Evolutionary conservation across 495 filamentous ascomycete genomes (phyloP).

Genomic region (Xylaria sp.): DNA sequence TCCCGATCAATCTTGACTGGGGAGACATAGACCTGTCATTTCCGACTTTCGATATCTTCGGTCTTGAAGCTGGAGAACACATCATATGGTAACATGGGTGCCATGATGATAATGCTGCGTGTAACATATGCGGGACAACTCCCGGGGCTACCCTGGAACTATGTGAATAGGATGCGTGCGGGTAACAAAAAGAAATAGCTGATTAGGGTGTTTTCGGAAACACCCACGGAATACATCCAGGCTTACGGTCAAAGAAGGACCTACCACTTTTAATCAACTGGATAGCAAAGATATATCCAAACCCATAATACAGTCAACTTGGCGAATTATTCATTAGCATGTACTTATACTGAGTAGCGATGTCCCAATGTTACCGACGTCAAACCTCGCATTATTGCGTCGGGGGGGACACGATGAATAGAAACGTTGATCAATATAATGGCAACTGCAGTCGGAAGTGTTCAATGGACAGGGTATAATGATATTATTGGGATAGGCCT

Average conservation of each 20-base stretch:
- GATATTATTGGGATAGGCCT: not conserved
- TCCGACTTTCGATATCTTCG: conserved; percentile 20
- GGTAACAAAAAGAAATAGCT: not conserved
- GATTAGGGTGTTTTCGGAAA: not conserved
- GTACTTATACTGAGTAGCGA: too few species aligned
- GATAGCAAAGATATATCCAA: not conserved
- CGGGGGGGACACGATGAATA: not conserved
- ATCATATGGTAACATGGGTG: conserved; percentile 7
- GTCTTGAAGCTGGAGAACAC: conserved; percentile 21
- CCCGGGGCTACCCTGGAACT: not conserved
- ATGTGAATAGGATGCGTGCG: not conserved
- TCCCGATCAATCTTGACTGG: conserved; percentile 18
- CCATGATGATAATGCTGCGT: not conserved
- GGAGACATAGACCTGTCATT: conserved; percentile 7
- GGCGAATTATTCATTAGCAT: not conserved
- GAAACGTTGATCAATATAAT: not conserved
- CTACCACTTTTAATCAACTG: not conserved
- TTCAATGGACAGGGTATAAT: not conserved
- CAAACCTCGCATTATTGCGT: not conserved
- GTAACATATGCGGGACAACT: not conserved
- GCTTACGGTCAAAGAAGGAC: not conserved
- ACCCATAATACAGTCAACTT: not conserved
- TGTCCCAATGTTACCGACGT: not conserved
- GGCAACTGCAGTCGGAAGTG: not conserved
- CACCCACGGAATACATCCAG: not conserved